Evolutionary conservation across 768 basidiomycete genomes (phyloP).

Genomic region (Cyclocybe aegerita): DNA sequence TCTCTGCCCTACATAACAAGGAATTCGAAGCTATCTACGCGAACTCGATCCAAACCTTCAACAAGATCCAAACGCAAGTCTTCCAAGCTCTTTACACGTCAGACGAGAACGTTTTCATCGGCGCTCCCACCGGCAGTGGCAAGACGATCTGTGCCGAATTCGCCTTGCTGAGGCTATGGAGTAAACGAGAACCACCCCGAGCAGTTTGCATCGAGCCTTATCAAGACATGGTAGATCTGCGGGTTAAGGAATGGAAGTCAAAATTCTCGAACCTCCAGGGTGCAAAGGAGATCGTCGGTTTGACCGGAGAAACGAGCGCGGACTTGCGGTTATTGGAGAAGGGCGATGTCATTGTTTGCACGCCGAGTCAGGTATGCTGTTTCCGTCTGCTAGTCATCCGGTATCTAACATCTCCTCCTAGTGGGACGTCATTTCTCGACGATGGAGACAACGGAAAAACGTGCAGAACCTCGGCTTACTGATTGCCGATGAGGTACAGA

Average conservation of each 20-base stretch:
- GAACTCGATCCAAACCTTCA: constrained; percentile 80
- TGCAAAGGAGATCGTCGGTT: constrained; percentile 89
- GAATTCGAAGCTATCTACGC: constrained; percentile 89
- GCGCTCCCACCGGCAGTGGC: constrained; percentile 94
- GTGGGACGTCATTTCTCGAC: constrained; percentile 94
- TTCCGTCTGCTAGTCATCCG: background rate
- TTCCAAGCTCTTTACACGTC: constrained; percentile 97
- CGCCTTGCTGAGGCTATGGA: constrained; percentile 93
- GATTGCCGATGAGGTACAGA: constrained; percentile 94
- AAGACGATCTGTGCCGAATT: constrained; percentile 99
- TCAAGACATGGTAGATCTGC: constrained; percentile 94
- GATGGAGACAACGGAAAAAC: constrained; percentile 97
- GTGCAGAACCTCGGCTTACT: constrained; percentile 91
- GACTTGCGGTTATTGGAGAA: constrained; percentile 89
- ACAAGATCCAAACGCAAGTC: constrained; percentile 99
- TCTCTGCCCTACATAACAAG: constrained; percentile 90
- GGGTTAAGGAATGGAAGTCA: constrained; percentile 84
- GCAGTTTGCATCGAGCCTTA: constrained; percentile 97
- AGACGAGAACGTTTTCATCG: constrained; percentile 96
- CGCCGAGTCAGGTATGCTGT: constrained; percentile 78
- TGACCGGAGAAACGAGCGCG: constrained; percentile 93
- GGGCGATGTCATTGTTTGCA: constrained; percentile 92
- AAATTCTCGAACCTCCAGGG: constrained; percentile 85
- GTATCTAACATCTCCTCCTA: constrained; percentile 26
- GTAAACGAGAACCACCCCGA: constrained; percentile 73